phyloP scores from a whole-genome alignment of 768 basidiomycete species.

The Xerocomellus chrysenteron region DNA sequence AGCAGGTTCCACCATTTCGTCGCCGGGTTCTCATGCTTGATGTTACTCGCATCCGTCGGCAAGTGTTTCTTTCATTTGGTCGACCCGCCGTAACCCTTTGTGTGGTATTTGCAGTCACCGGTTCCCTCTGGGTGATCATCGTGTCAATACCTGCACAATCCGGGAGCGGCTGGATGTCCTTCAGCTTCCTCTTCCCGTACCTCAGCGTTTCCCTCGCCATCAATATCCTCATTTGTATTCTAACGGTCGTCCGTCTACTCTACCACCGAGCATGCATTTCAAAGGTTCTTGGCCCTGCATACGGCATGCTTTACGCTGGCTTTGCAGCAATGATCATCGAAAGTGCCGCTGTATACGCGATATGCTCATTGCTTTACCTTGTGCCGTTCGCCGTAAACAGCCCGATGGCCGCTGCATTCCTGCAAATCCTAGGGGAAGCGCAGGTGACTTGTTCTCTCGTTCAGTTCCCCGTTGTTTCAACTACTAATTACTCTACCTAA shows the following conservation, averaged over 20 bases:
- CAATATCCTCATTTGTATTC: conserved; percentile 31
- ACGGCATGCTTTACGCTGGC: conserved; percentile 30
- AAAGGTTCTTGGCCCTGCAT: conserved; percentile 26
- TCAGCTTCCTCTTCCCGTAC: conserved; percentile 33
- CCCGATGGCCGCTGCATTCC: conserved; percentile 27
- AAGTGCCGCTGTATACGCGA: conserved; percentile 35
- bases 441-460: conserved; percentile 18
- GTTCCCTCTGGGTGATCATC: conserved; percentile 29
- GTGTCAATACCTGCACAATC: conserved; percentile 25
- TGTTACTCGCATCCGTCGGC: conserved; percentile 29
- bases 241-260: conserved; percentile 33
- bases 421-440: conserved; percentile 31
- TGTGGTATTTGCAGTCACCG: conserved; percentile 19
- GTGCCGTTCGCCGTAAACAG: conserved; percentile 25
- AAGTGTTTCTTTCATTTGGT: background rate
- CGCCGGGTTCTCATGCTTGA: conserved; percentile 12
- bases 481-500: background rate
- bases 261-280: conserved; percentile 28
- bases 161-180: conserved; percentile 29
- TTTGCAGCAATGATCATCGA: conserved; percentile 37
- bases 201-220: conserved; percentile 33
- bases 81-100: background rate
- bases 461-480: background rate
- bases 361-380: conserved; percentile 33
- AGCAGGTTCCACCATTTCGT: conserved; percentile 21